These are phyloP conservation scores for Balakata baccata DNA, from an alignment of 345 rosid species.

Conservation along the genomic window DNA sequence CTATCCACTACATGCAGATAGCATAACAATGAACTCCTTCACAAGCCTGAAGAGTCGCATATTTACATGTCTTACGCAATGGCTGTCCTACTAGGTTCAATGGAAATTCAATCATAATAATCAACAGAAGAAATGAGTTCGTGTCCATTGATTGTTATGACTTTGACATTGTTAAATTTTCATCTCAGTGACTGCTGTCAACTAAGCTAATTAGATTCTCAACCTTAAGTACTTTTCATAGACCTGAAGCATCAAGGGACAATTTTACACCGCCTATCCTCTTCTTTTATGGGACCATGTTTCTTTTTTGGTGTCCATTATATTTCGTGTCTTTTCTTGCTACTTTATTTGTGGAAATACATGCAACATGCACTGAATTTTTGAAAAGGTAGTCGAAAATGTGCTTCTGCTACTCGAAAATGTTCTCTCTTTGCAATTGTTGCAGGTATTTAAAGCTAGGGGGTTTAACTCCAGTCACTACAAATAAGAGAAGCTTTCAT, in stretches of 20 bases:
- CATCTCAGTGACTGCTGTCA: no score
- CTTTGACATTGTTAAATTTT: no score
- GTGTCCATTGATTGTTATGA: no score
- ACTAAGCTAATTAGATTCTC: no score
- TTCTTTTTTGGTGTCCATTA: constrained; percentile 8
- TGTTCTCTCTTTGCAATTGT: not conserved
- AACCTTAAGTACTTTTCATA: no score
- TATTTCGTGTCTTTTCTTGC: constrained; percentile 16
- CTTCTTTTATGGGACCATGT: not conserved
- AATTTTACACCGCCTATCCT: no score
- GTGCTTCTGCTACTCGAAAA: no score
- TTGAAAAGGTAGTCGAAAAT: constrained; percentile 18
- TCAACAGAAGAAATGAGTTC: no score
- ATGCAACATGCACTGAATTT: constrained; percentile 52
- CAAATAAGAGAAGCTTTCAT: constrained; percentile 27
- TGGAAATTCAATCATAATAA: no score
- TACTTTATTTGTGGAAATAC: constrained; percentile 50
- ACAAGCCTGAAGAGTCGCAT: constrained; percentile 20
- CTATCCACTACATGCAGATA: constrained; percentile 32
- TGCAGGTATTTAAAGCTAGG: constrained; percentile 34
- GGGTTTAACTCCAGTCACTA: constrained; percentile 5
- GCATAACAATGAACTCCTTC: constrained; percentile 20
- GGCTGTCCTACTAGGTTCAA: not conserved
- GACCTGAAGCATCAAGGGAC: no score
- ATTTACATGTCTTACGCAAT: constrained; percentile 4